phyloP scores from a whole-genome alignment of 441 rosid species.

The Jatropha podagrica region DNA sequence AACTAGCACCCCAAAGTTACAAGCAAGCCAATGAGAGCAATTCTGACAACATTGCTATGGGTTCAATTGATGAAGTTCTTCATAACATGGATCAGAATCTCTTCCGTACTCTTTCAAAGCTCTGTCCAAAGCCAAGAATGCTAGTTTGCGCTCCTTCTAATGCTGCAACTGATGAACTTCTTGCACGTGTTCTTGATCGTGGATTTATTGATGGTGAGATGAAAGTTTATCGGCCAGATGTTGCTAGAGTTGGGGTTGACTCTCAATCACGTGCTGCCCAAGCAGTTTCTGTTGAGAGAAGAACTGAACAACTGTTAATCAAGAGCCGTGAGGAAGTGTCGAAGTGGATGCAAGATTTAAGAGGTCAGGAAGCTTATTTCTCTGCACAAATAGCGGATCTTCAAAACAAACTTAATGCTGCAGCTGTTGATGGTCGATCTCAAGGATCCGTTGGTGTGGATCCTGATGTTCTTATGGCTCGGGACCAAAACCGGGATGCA shows the following conservation, averaged over 20 bases:
- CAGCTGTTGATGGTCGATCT: conserved; percentile 73
- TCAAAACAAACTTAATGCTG: conserved; percentile 72
- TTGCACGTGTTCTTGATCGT: conserved; percentile 95
- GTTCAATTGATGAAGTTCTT: conserved; percentile 98
- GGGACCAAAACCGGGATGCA: conserved; percentile 88
- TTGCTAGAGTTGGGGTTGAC: conserved; percentile 98
- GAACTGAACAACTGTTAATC: conserved; percentile 84
- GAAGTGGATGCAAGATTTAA: conserved; percentile 81
- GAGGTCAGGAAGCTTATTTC: conserved; percentile 71
- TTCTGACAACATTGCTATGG: conserved; percentile 58
- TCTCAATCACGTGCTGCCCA: conserved; percentile 98
- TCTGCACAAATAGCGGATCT: conserved; percentile 79
- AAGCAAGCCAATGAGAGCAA: conserved; percentile 75
- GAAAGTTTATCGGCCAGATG: conserved; percentile 98
- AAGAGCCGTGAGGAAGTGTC: conserved; percentile 86
- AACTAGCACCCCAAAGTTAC: conserved; percentile 96
- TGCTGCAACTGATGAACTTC: conserved; percentile 99
- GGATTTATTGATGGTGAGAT: conserved; percentile 99
- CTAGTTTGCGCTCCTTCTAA: conserved; percentile 99
- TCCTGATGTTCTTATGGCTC: conserved; percentile 85
- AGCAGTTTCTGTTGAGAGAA: conserved; percentile 98
- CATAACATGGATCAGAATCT: conserved; percentile 99
- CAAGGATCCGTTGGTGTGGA: conserved; percentile 99
- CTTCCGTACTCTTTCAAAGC: conserved; percentile 87
- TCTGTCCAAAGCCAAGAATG: conserved; percentile 98